phyloP scores from a whole-genome alignment of 2,329 filamentous ascomycete genomes.

The Aspergillus puulaauensis region DNA sequence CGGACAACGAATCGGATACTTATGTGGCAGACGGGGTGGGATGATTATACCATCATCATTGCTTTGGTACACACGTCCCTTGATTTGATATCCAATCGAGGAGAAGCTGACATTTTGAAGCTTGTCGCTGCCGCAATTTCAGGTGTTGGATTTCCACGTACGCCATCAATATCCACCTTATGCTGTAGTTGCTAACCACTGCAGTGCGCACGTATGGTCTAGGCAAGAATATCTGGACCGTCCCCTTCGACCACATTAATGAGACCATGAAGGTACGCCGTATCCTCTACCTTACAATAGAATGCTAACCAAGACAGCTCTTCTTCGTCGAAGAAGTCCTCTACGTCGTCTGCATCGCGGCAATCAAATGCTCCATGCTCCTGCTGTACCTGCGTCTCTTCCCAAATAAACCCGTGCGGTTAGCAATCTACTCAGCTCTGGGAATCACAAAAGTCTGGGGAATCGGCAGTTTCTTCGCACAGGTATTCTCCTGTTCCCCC shows the following conservation, averaged over 20 bases:
- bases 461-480: background rate
- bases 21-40: background rate
- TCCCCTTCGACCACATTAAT: background rate
- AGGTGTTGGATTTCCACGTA: background rate
- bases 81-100: no score
- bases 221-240: constrained; percentile 4
- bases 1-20: background rate
- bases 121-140: background rate
- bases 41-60: constrained; percentile 1
- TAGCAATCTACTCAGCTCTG: background rate
- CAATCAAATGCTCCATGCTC: constrained; percentile 1
- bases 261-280: background rate
- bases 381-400: constrained; percentile 6
- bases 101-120: background rate
- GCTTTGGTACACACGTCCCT: background rate
- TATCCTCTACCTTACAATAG: no score
- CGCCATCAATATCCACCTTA: background rate
- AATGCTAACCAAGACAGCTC: background rate
- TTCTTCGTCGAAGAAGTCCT: constrained; percentile 1
- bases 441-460: background rate
- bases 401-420: background rate
- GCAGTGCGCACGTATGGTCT: background rate
- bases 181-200: background rate
- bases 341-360: background rate
- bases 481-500: background rate